Base-by-base conservation (phyloP, 331 rosid species). In the Spiraea crenata region DNA sequence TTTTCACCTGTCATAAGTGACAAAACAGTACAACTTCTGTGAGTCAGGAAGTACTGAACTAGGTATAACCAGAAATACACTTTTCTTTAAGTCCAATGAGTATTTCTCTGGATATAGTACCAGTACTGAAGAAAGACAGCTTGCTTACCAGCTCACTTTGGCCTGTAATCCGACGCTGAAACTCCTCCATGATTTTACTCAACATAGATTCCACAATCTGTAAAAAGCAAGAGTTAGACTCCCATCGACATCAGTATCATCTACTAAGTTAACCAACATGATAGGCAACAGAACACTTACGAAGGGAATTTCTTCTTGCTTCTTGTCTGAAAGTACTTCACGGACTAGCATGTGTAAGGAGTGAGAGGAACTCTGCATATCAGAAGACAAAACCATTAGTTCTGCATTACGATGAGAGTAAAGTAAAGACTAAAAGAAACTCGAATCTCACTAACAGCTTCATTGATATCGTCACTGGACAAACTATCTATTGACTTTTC, bases 301-400 rank as follows among this genome's bases (percentile, higher is more conserved):
- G 35, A 40, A n/a, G 64, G 97, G 98, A 81, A 95, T 86, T 51
- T 91, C 99, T 59, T 95, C 99, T 31, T 84, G 88, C 80, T 76
- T 81, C 84, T 78, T 91, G 69, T 88, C 85, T 0, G 67, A 74
- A 76, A 95, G 87, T 78, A 81, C 78, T 75, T 91, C 88, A 52
- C 83, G 85, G 63, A 95, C 85, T 31, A 91, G 84, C 63, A 76
- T 59, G 50, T 72, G 76, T 61, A 95, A 73, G 52, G 90, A 76
- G 65, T 82, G 84, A 72, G 83, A 61, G 49, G 88, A 76, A 76
- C 79, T 83, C 99, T 93, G 90, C 59, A 64, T 3, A 63, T 59
- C 70, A 49, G 55, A 83, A 82, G 38, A 57, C 66, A 76, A 59
- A 63, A 40, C 8, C 54, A 57, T 71, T 9, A 65, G 1, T 31